Evolutionary conservation across 176 grass and related monocot species (phyloP).

Genomic region (Stipa capillata): DNA sequence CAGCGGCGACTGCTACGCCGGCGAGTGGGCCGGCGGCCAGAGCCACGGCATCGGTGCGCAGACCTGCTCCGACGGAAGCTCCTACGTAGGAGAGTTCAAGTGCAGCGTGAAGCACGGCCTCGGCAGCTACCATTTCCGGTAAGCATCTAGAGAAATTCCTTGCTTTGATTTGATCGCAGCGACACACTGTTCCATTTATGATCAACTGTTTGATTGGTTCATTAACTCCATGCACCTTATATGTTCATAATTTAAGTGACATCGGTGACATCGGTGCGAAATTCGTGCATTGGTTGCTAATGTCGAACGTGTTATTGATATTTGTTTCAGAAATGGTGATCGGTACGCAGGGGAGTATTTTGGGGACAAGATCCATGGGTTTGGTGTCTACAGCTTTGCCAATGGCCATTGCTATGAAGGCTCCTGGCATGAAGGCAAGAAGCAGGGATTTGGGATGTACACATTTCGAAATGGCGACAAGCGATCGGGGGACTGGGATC

Average conservation of each 20-base stretch:
- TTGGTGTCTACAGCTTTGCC: slow-evolving; percentile 53
- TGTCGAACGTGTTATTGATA: neutral
- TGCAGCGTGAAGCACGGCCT: slow-evolving; percentile 58
- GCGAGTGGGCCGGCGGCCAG: slow-evolving; percentile 48
- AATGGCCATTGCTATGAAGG: slow-evolving; percentile 66
- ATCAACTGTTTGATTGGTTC: neutral
- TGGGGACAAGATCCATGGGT: slow-evolving; percentile 57
- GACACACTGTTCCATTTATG: neutral
- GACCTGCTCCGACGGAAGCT: slow-evolving; percentile 47
- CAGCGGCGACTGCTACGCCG: slow-evolving; percentile 64
- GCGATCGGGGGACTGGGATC: slow-evolving; percentile 52
- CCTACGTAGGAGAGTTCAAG: slow-evolving; percentile 69
- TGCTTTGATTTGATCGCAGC: neutral
- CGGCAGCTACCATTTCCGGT: slow-evolving; percentile 64
- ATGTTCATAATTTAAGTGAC: neutral
- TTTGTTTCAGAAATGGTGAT: slow-evolving; percentile 53
- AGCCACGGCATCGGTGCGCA: slow-evolving; percentile 56
- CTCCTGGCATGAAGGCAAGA: slow-evolving; percentile 74
- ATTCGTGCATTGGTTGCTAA: neutral
- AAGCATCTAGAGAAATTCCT: neutral
- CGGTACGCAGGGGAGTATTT: slow-evolving; percentile 60
- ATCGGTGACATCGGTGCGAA: neutral
- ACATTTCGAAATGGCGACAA: slow-evolving; percentile 30
- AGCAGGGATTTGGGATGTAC: slow-evolving; percentile 67
- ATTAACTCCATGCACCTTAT: neutral